These are phyloP conservation scores for Mortierella alpina DNA, from an alignment of 192 early-diverging fungal genomes.

Conservation along the genomic window DNA sequence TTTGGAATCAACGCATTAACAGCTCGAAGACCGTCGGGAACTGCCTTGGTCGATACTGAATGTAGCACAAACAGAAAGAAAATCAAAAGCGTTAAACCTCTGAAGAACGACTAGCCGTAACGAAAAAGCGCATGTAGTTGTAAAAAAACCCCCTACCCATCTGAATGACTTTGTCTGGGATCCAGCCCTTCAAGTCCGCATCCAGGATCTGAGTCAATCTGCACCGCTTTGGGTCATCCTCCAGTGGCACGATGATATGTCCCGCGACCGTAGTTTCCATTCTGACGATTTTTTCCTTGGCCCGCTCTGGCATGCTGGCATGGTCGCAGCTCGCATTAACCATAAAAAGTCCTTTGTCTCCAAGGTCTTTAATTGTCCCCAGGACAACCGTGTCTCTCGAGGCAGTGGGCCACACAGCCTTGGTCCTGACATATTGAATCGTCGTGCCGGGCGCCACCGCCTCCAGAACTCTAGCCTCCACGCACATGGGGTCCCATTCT, in stretches of 20 bases:
- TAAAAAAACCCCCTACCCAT: constrained; percentile 30
- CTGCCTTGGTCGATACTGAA: constrained; percentile 43
- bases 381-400: constrained; percentile 45
- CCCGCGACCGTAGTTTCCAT: constrained; percentile 47
- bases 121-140: neutral
- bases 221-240: constrained; percentile 10
- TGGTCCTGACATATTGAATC: constrained; percentile 50
- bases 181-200: constrained; percentile 54
- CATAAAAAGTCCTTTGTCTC: constrained; percentile 26
- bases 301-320: constrained; percentile 36
- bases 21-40: constrained; percentile 37
- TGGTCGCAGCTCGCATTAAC: constrained; percentile 44
- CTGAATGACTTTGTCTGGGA: constrained; percentile 50
- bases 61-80: neutral
- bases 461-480: constrained; percentile 36
- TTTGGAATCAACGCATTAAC: constrained; percentile 36
- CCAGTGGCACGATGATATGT: constrained; percentile 34
- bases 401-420: constrained; percentile 49
- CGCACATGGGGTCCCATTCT: constrained; percentile 50
- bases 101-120: neutral
- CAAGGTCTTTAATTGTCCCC: constrained; percentile 39
- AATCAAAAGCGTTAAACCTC: neutral
- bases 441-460: constrained; percentile 28
- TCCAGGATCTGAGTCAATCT: constrained; percentile 38
- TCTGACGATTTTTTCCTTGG: constrained; percentile 42